Conservation (phyloP, 1,284 basidiomycete genomes). For the Kwoniella shivajii region DNA sequence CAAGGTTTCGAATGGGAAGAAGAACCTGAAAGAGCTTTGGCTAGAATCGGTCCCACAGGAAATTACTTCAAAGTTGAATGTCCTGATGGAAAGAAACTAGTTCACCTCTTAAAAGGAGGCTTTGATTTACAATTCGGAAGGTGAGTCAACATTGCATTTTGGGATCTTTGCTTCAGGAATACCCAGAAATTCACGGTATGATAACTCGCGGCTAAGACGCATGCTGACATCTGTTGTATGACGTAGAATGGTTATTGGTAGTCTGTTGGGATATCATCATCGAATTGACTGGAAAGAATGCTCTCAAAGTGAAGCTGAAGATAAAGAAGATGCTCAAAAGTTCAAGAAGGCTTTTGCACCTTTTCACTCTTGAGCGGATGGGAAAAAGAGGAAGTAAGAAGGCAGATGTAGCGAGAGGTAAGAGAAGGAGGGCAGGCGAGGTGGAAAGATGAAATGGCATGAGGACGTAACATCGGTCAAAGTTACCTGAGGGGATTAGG, state of each 20-base stretch:
- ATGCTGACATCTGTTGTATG: not conserved
- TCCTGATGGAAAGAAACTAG: conserved; percentile 79
- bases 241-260: conserved; percentile 72
- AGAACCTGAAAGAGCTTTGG: conserved; percentile 67
- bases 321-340: conserved; percentile 72
- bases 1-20: conserved; percentile 66
- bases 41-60: conserved; percentile 57
- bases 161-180: not conserved
- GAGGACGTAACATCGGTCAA: too few species aligned
- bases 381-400: not conserved
- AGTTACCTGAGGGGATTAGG: too few species aligned
- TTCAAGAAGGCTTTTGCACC: conserved; percentile 79
- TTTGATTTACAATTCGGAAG: conserved; percentile 92
- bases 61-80: conserved; percentile 89
- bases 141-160: conserved; percentile 56
- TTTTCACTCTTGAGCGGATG: conserved; percentile 57
- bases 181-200: not conserved
- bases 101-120: conserved; percentile 78
- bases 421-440: too few species aligned
- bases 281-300: conserved; percentile 90
- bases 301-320: conserved; percentile 73
- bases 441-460: too few species aligned
- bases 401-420: too few species aligned
- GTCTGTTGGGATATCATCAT: conserved; percentile 70
- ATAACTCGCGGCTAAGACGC: conserved; percentile 1